Evolutionary conservation across 371 early-diverging fungal genomes (phyloP).

Genomic region (Zopfochytrium polystomum): DNA sequence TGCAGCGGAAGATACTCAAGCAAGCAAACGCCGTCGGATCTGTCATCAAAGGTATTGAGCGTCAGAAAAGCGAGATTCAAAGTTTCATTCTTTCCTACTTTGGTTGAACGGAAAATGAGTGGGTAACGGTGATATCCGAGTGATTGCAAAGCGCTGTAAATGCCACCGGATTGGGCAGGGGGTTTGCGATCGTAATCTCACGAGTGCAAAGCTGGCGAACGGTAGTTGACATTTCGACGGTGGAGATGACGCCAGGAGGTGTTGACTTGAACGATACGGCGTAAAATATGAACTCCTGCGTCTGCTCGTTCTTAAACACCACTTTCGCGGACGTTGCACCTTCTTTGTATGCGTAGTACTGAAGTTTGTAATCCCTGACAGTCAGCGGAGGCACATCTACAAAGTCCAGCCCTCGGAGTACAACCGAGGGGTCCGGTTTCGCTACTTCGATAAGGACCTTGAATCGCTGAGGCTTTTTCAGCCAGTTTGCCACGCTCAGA

Average conservation of each 20-base stretch:
- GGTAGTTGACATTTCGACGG: conserved; percentile 39
- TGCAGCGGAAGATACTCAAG: conserved; percentile 53
- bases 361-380: conserved; percentile 51
- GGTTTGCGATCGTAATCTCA: conserved; percentile 46
- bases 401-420: conserved; percentile 52
- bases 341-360: conserved; percentile 55
- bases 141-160: conserved; percentile 43
- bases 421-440: conserved; percentile 49
- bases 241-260: conserved; percentile 48
- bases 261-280: conserved; percentile 48
- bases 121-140: conserved; percentile 44
- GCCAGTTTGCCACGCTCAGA: conserved; percentile 49
- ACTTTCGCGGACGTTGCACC: conserved; percentile 44
- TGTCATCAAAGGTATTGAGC: conserved; percentile 9
- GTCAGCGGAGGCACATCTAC: conserved; percentile 48
- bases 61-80: neutral
- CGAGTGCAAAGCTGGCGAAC: conserved; percentile 38
- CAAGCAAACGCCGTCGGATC: conserved; percentile 32
- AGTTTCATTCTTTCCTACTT: conserved; percentile 28
- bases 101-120: conserved; percentile 43
- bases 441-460: conserved; percentile 43
- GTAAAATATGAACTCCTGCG: conserved; percentile 52
- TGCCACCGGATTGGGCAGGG: conserved; percentile 40
- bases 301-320: conserved; percentile 51
- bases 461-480: conserved; percentile 48